Percentiles rank a stretch among this genome's conserved stretches.
phyloP scores from a whole-genome alignment of 73 alveolate genomes.

The Breviolum minutum region DNA sequence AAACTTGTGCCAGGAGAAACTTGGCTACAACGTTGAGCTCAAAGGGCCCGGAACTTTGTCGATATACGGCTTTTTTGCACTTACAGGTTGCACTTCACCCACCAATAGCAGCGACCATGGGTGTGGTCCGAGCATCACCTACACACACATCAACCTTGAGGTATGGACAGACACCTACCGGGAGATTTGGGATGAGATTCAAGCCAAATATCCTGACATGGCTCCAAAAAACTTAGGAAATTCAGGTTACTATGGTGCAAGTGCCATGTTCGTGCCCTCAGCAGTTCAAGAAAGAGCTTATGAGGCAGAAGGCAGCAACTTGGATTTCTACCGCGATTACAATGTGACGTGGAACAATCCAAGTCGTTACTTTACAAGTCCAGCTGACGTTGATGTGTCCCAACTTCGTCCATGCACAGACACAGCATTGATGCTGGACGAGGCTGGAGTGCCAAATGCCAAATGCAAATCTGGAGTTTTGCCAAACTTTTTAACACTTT shows the following conservation, averaged over 20 bases:
- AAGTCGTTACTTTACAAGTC: background rate
- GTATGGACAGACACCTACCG: background rate
- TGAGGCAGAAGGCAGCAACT: background rate
- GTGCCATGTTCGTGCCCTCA: background rate
- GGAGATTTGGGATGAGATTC: background rate
- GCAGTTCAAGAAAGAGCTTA: constrained; percentile 17
- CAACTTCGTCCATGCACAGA: background rate
- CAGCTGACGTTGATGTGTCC: background rate
- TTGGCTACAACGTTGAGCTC: constrained; percentile 17
- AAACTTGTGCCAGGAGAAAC: background rate
- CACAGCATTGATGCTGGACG: background rate
- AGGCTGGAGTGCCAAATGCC: background rate
- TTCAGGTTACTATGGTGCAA: background rate
- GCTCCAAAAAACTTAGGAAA: constrained; percentile 7
- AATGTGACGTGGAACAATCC: background rate
- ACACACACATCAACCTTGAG: constrained; percentile 11
- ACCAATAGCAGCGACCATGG: background rate
- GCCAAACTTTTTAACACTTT: too few relatives aligned
- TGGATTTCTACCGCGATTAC: constrained; percentile 23
- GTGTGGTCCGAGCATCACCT: background rate
- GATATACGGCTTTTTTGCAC: background rate
- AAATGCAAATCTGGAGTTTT: background rate
- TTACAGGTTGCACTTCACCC: background rate
- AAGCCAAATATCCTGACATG: background rate
- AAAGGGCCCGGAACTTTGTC: background rate